Evolutionary conservation across 352 stramenopile species (phyloP).

Genomic region (Pythium diclinum): DNA sequence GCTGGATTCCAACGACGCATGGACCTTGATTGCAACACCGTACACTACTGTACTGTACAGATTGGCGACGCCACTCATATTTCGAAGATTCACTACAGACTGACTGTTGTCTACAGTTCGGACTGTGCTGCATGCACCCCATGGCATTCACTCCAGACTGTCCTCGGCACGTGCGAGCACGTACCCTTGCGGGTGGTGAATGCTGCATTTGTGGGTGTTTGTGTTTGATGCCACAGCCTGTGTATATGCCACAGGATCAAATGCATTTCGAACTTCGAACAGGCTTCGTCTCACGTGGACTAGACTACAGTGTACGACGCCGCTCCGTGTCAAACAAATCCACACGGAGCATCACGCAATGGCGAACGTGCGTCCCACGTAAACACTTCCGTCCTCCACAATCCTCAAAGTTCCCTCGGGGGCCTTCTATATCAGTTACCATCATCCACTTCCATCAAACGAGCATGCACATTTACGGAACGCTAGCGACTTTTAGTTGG

Average conservation of each 20-base stretch:
- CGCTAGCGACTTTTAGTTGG: neutral
- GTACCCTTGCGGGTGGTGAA: no score
- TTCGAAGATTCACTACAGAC: neutral
- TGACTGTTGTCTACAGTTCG: no score
- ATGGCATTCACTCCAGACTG: no score
- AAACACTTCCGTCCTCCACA: constrained; percentile 15
- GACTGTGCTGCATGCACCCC: neutral
- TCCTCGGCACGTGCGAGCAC: no score
- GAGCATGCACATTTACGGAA: no score
- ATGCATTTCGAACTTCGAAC: neutral
- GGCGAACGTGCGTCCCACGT: neutral
- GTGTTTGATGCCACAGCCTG: neutral
- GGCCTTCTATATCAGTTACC: neutral
- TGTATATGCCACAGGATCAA: neutral
- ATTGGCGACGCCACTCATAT: neutral
- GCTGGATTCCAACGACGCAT: neutral
- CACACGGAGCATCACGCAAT: neutral
- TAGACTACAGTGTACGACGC: no score
- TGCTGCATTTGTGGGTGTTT: no score
- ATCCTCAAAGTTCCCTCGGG: constrained; percentile 2
- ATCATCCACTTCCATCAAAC: neutral
- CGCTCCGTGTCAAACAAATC: neutral
- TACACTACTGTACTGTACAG: no score
- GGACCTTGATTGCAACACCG: no score
- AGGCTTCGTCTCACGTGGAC: neutral